Evolutionary conservation across 768 basidiomycete species (phyloP).

Genomic region (Dacryopinax spathularia): DNA sequence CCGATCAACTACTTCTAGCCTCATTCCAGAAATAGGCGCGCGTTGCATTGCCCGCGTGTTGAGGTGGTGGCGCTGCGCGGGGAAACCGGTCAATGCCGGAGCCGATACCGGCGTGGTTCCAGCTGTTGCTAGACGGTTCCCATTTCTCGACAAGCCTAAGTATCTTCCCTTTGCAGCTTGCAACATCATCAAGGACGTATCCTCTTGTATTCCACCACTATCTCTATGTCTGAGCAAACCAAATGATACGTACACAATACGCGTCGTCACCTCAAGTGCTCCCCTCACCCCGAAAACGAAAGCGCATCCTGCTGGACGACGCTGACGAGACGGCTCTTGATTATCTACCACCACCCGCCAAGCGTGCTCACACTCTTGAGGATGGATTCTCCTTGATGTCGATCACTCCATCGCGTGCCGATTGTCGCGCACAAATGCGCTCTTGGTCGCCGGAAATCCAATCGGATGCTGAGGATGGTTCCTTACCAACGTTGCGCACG

Average conservation of each 20-base stretch:
- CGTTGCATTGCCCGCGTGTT: no score
- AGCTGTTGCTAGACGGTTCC: no score
- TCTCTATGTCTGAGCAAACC: no score
- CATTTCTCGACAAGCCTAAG: no score
- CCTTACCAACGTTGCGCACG: conserved; percentile 15
- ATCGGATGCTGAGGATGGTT: conserved; percentile 8
- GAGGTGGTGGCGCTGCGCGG: no score
- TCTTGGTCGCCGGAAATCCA: neutral
- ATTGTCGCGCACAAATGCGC: neutral
- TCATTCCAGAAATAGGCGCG: no score
- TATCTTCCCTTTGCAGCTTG: no score
- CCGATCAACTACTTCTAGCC: no score
- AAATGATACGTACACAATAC: neutral
- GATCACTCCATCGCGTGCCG: conserved; percentile 11
- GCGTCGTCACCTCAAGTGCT: neutral
- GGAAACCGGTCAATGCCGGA: no score
- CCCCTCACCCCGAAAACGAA: neutral
- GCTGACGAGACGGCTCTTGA: conserved; percentile 31
- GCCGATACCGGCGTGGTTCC: no score
- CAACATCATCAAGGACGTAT: no score
- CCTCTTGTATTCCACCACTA: no score
- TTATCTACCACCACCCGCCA: conserved; percentile 27
- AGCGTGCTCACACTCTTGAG: conserved; percentile 37
- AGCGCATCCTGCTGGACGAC: neutral
- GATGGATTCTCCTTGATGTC: conserved; percentile 42